phyloP scores from a whole-genome alignment of 2,329 filamentous ascomycete species.

The Xylaria sp. region DNA sequence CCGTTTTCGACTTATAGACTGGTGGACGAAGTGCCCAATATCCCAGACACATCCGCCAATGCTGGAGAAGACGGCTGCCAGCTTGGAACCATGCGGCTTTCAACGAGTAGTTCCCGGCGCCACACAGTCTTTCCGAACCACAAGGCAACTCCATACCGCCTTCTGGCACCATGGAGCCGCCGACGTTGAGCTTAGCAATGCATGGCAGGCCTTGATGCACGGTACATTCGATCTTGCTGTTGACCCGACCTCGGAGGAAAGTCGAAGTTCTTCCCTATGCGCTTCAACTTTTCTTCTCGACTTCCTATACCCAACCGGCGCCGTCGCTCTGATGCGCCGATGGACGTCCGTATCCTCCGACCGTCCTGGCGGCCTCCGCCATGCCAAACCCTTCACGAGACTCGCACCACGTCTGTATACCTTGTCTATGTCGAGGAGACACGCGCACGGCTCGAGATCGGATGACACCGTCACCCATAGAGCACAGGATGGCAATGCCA shows the following conservation, averaged over 20 bases:
- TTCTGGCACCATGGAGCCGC: constrained; percentile 60
- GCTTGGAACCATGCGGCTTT: constrained; percentile 59
- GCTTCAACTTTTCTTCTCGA: constrained; percentile 57
- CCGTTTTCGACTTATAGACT: constrained; percentile 2
- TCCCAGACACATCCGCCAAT: constrained; percentile 42
- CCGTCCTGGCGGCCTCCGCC: constrained; percentile 34
- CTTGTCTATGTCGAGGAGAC: constrained; percentile 26
- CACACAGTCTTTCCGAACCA: constrained; percentile 42
- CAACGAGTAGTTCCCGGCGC: constrained; percentile 52
- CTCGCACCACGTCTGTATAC: constrained; percentile 31
- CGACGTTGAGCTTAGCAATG: constrained; percentile 50
- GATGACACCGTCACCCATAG: neutral
- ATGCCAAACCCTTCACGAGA: constrained; percentile 25
- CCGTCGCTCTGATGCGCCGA: constrained; percentile 47
- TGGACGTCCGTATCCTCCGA: constrained; percentile 26
- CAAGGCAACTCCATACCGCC: constrained; percentile 49
- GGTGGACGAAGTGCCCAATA: constrained; percentile 8
- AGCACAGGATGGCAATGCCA: neutral
- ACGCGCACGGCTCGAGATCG: constrained; percentile 1
- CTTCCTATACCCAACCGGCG: constrained; percentile 56
- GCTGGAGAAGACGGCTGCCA: constrained; percentile 61
- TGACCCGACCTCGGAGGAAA: constrained; percentile 28
- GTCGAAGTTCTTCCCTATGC: constrained; percentile 37
- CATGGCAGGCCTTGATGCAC: constrained; percentile 45
- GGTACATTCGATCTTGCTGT: constrained; percentile 32